These are phyloP conservation scores for carrot (Daucus carota) DNA, from an alignment of 129 eudicot genomes.

Conservation along the genomic window DH1_v3.0 NC_030382.2:46517001-46517500, in stretches of 20 bases:
- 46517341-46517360: too few relatives aligned
- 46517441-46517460: background rate
- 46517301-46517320: too few relatives aligned
- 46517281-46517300: too few relatives aligned
- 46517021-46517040: background rate
- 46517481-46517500: background rate
- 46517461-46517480: background rate
- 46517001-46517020: background rate
- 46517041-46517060: background rate
- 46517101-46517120: conserved; percentile 5
- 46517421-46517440: too few relatives aligned
- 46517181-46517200: too few relatives aligned
- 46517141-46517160: background rate
- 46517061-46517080: background rate
- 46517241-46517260: background rate
- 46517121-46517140: background rate
- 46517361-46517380: too few relatives aligned
- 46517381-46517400: too few relatives aligned
- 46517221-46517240: background rate
- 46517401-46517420: too few relatives aligned
- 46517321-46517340: too few relatives aligned
- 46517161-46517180: background rate
- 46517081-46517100: background rate
- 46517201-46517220: background rate
- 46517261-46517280: too few relatives aligned